Evolutionary conservation across 2,329 filamentous ascomycete species (phyloP), one percentile per base, ranked within the genome.

Genomic region (Ophiostoma sp.): DNA sequence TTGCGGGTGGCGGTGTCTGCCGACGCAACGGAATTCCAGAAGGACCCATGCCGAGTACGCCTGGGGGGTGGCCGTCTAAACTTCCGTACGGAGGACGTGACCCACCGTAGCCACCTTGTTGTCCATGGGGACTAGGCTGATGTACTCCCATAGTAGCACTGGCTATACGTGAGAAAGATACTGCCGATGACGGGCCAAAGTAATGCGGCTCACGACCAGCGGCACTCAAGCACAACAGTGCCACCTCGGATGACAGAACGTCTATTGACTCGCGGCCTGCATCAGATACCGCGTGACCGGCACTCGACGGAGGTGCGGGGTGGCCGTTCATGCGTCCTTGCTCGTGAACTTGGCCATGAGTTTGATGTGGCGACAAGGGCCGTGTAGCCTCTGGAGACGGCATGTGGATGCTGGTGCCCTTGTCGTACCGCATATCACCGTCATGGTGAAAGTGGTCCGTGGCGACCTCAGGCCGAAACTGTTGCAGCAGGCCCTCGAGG

Each of bases 181-280:
- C 11, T 39, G 36, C 36, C 11, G 36, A 39, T 0, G 79, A 80
- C 3, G 78, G 73, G 0, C 79, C 79, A 57, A 80, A 78, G 71
- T 79, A 79, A 31, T 79, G 78, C 17, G 78, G 77, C 74, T 79
- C 77, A 1, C 76, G 72, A 1, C 78, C 78, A 2, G 78, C 75
- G 2, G 77, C 77, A 48, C 74, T 75, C 0, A 79, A 68, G 64
- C 75, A 76, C 10, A 80, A 71, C n/a, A 79, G 68, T 10, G 75
- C 77, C 8, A 79, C 78, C 64, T 79, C 76, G 20, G 73, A 74
- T 41, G 76, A 74, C 4, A 78, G 69, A 17, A 69, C 31, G 23
- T 76, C 73, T 52, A 72, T 62, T 1, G 62, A 41, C 35, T 65
- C 62, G 20, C 33, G 62, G 17, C 35, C 62, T 3, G 62, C 33